These are phyloP conservation scores for Pyricularia sp. DNA, from an alignment of 2,329 filamentous ascomycete species.

Conservation along the genomic window DNA sequence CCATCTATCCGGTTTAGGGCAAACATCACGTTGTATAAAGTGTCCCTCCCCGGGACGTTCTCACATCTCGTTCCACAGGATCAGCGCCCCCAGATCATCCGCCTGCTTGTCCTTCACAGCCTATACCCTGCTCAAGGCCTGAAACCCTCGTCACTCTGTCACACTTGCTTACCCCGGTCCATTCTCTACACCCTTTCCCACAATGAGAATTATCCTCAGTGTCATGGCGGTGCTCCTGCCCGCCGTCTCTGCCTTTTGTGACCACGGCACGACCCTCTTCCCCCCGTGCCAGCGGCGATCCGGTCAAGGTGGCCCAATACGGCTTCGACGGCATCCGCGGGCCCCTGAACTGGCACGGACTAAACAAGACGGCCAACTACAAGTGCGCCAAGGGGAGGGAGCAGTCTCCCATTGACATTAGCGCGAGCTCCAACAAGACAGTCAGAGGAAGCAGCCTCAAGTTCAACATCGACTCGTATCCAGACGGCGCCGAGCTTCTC, in stretches of 20 bases:
- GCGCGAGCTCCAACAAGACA: constrained; percentile 9
- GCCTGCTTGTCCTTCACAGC: not conserved
- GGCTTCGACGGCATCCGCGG: constrained; percentile 28
- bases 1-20: not conserved
- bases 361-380: constrained; percentile 26
- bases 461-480: constrained; percentile 22
- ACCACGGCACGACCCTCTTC: constrained; percentile 22
- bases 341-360: constrained; percentile 38
- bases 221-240: constrained; percentile 1
- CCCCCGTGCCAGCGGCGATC: constrained; percentile 15
- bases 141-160: not conserved
- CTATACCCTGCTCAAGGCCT: not conserved
- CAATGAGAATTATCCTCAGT: not conserved
- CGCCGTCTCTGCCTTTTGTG: constrained; percentile 14
- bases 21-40: not conserved
- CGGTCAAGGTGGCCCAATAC: constrained; percentile 19
- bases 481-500: constrained; percentile 28
- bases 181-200: not conserved
- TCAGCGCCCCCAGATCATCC: not conserved
- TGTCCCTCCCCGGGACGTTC: not conserved
- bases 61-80: not conserved
- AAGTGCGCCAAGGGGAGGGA: constrained; percentile 32
- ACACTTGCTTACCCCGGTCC: not conserved
- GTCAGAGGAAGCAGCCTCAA: constrained; percentile 12
- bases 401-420: constrained; percentile 45